Base-by-base conservation (phyloP, 1,284 basidiomycete genomes). In the Apiotrichum mycotoxinovorans region DNA sequence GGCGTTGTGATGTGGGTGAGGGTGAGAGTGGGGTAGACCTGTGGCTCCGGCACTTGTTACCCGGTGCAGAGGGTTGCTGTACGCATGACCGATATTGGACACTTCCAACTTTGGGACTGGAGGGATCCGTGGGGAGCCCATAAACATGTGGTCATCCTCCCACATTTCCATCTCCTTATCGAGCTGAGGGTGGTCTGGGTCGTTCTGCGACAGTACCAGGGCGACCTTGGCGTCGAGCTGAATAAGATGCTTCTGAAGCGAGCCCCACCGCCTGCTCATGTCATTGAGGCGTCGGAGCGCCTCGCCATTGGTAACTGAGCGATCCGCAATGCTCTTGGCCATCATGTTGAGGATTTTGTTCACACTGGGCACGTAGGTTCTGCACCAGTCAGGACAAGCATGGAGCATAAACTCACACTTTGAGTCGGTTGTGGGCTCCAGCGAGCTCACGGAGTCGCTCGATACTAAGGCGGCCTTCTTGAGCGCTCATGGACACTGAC, bases 231-330 rank as follows among this genome's bases (percentile, higher is more conserved):
- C 62, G 27, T 73, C 71, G 18, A 75, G 64, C 40, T 71, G 66
- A 10, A 57, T 51, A 5, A 74, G 65, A 22, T 66, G 62, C 45
- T 59, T 57, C 40, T 67, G 68, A n/a, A 72, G 52, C 8, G 44
- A 41, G 1, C 27, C 46, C 69, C 70, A 74, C 4, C 60, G 50
- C 25, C 60, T 54, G 11, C 44, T 58, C 63, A 72, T 67, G 45
- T 74, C 72, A 33, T 64, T 60, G 37, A 65, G 61, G 61, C 91
- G 81, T 56, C 93, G 83, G 54, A 97, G 76, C 26, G 91, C 89
- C 78, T 95, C 92, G 3, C 95, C 95, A 63, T 98, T 97, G 81
- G 90, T 91, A 18, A 92, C 95, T 1, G 89, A 86, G 50, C 91
- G 84, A 63, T 95, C 91, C 58, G 85, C 83, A 30, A 97, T 88